Evolutionary conservation across 1,284 basidiomycete genomes (phyloP).

Genomic region (Takashimella koratensis): DNA sequence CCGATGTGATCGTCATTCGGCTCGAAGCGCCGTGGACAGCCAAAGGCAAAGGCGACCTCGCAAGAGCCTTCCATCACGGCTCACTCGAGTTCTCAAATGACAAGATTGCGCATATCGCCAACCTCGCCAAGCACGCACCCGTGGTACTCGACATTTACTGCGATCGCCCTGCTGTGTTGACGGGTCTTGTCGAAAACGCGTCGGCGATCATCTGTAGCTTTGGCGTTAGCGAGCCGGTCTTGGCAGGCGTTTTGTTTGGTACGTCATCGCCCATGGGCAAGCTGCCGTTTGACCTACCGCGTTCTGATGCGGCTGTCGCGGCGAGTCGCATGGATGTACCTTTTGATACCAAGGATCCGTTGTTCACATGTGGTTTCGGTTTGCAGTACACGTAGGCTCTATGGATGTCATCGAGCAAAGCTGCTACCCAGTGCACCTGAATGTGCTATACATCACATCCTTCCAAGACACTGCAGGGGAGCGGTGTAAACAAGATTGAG

Average conservation of each 20-base stretch:
- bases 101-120: conserved; percentile 3
- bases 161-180: conserved; percentile 12
- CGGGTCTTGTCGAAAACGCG: conserved; percentile 6
- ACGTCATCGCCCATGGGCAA: conserved; percentile 12
- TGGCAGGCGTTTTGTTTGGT: conserved; percentile 7
- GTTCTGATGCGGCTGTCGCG: conserved; percentile 7
- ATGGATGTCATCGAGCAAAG: too few species aligned
- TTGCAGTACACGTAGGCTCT: background rate
- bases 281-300: conserved; percentile 14
- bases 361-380: conserved; percentile 6
- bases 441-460: too few species aligned
- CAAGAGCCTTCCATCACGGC: conserved; percentile 15
- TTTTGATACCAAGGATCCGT: conserved; percentile 11
- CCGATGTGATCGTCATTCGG: conserved; percentile 14
- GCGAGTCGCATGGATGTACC: conserved; percentile 6
- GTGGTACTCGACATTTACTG: conserved; percentile 13
- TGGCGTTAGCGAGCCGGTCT: conserved; percentile 5
- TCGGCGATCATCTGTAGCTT: conserved; percentile 7
- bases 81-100: conserved; percentile 11
- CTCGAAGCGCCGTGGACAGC: conserved; percentile 6
- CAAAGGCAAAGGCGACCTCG: conserved; percentile 9
- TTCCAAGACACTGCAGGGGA: too few species aligned
- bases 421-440: too few species aligned
- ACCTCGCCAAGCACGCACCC: conserved; percentile 8
- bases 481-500: too few species aligned